Evolutionary conservation across 352 stramenopile genomes (phyloP).

Genomic region (Thalassiosira ordinaria): DNA sequence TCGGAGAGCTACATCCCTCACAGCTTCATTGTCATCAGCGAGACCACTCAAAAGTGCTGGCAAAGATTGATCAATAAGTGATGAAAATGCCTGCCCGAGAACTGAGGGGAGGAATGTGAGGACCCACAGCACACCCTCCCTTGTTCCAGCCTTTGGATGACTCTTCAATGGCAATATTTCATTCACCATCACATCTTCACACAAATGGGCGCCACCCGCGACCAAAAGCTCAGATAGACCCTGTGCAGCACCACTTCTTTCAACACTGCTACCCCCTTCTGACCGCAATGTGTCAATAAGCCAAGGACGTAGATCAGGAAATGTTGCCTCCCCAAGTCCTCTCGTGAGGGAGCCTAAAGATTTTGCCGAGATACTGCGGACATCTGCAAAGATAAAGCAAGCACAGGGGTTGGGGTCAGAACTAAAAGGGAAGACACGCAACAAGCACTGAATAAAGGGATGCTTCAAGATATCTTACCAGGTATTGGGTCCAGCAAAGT

Average conservation of each 20-base stretch:
- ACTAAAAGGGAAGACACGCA: not conserved
- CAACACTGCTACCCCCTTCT: conserved; percentile 92
- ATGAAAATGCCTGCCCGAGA: conserved; percentile 91
- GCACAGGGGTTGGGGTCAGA: too few relatives aligned
- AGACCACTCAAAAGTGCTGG: conserved; percentile 97
- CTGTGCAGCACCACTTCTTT: conserved; percentile 97
- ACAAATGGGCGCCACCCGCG: conserved; percentile 78
- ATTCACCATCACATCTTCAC: conserved; percentile 87
- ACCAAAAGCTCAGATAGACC: conserved; percentile 94
- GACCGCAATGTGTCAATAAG: conserved; percentile 95
- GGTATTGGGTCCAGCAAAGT: conserved; percentile 85
- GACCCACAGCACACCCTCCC: conserved; percentile 98
- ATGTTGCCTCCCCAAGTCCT: conserved; percentile 94
- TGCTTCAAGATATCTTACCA: conserved; percentile 17
- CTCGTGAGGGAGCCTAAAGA: conserved; percentile 93
- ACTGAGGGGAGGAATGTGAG: conserved; percentile 98
- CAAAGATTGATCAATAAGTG: conserved; percentile 93
- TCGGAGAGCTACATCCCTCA: conserved; percentile 95
- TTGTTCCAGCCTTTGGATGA: conserved; percentile 93
- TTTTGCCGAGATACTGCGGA: conserved; percentile 94
- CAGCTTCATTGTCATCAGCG: conserved; percentile 97
- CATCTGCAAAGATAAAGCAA: too few relatives aligned
- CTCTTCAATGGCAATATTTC: conserved; percentile 95
- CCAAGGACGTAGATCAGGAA: conserved; percentile 96
- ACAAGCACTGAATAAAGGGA: too few relatives aligned